phyloP scores from a whole-genome alignment of 139 green algal genomes.

The Chlorella sp. region DNA sequence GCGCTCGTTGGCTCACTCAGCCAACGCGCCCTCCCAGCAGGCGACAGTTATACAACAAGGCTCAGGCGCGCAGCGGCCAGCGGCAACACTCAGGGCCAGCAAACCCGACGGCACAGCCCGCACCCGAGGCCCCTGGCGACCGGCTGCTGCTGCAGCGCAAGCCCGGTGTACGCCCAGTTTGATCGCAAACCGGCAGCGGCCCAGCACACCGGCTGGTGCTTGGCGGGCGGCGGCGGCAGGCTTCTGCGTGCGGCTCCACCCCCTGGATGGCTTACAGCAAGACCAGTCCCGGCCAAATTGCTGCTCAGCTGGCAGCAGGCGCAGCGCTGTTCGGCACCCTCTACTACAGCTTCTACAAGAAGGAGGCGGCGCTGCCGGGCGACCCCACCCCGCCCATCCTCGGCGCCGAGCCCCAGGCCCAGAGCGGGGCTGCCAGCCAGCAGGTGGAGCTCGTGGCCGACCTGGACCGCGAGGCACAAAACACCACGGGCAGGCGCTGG shows the following conservation, averaged over 20 bases:
- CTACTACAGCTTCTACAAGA: neutral
- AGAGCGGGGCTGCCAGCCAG: neutral
- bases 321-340: neutral
- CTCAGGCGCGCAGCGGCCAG: neutral
- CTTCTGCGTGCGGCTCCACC: neutral
- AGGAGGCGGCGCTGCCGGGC: neutral
- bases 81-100: neutral
- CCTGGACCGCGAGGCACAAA: neutral
- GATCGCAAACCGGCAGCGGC: neutral
- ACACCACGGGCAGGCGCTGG: constrained; percentile 1
- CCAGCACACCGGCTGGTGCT: neutral
- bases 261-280: constrained; percentile 1
- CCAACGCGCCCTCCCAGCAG: no score
- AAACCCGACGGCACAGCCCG: neutral
- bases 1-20: no score
- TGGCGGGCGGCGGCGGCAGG: neutral
- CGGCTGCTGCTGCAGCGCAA: no score
- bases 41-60: no score
- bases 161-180: no score
- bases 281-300: neutral
- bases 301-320: constrained; percentile 3
- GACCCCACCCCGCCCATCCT: neutral
- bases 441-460: neutral
- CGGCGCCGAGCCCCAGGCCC: neutral
- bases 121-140: neutral